A percentile compares a stretch with the other conserved stretches of the same genome.
Evolutionary conservation across 1,139 yeast genomes (phyloP).

Genomic region (Geotrichum bryndzae): DNA sequence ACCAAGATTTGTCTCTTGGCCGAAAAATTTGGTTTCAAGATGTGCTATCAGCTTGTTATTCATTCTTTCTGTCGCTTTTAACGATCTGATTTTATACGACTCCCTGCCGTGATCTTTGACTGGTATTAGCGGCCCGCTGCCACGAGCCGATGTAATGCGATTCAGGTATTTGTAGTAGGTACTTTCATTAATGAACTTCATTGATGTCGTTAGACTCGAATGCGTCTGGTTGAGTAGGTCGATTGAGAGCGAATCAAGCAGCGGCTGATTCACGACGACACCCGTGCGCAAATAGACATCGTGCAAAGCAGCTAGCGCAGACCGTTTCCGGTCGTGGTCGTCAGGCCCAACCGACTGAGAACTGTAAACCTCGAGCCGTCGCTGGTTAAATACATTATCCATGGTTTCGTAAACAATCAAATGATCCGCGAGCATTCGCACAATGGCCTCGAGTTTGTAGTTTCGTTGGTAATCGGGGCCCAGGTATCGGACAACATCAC

Average conservation of each 20-base stretch:
- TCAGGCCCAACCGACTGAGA: neutral
- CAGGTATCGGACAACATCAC: slow-evolving; percentile 21
- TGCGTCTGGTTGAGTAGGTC: slow-evolving; percentile 10
- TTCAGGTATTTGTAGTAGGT: neutral
- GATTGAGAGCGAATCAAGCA: slow-evolving; percentile 8
- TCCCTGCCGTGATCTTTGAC: neutral
- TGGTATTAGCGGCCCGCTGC: neutral
- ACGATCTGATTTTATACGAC: neutral
- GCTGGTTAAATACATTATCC: slow-evolving; percentile 18
- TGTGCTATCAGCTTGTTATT: neutral
- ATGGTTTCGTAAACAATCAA: slow-evolving; percentile 27
- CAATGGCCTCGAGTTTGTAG: slow-evolving; percentile 26
- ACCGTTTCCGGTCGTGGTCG: neutral
- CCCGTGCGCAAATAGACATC: neutral
- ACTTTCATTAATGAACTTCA: slow-evolving; percentile 2
- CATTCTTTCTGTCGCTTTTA: slow-evolving; percentile 1
- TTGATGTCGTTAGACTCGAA: slow-evolving; percentile 1
- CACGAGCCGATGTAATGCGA: neutral
- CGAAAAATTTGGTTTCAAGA: neutral
- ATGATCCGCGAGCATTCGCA: slow-evolving; percentile 29
- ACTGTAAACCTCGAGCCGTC: slow-evolving; percentile 11
- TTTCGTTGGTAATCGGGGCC: slow-evolving; percentile 25
- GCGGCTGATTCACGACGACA: slow-evolving; percentile 2
- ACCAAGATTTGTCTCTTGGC: neutral
- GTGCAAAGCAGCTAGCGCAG: neutral